phyloP scores from a whole-genome alignment of 805 yeast species.

The Clavispora phyllophila region DNA sequence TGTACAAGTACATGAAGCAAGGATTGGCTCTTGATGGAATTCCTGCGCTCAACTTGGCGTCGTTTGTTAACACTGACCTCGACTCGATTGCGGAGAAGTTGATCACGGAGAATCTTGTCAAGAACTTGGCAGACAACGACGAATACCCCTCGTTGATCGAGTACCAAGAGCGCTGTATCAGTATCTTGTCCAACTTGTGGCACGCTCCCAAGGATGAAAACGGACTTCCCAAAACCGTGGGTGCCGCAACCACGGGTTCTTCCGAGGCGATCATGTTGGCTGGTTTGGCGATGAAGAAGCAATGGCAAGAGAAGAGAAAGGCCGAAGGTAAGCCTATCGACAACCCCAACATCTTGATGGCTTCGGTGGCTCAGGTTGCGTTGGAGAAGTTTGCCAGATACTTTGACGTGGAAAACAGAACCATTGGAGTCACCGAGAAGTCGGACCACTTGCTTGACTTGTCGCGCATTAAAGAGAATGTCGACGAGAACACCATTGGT shows the following conservation, averaged over 20 bases:
- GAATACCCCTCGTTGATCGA: conserved; percentile 86
- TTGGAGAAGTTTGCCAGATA: conserved; percentile 90
- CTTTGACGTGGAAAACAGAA: conserved; percentile 83
- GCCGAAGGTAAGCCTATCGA: conserved; percentile 53
- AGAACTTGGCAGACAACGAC: conserved; percentile 88
- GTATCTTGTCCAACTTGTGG: conserved; percentile 79
- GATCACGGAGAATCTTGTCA: conserved; percentile 66
- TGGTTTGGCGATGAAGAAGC: conserved; percentile 86
- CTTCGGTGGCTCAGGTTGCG: conserved; percentile 90
- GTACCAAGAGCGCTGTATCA: conserved; percentile 74
- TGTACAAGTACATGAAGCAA: conserved; percentile 62
- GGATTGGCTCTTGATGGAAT: conserved; percentile 80
- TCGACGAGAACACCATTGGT: conserved; percentile 93
- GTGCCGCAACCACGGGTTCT: conserved; percentile 92
- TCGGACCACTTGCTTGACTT: conserved; percentile 64
- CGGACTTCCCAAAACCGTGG: conserved; percentile 45
- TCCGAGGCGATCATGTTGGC: conserved; percentile 93
- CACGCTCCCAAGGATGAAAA: conserved; percentile 47
- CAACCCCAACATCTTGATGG: conserved; percentile 86
- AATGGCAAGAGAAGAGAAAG: conserved; percentile 70
- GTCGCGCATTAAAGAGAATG: conserved; percentile 50
- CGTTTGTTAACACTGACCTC: conserved; percentile 77
- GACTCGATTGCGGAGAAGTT: conserved; percentile 44
- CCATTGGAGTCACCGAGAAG: conserved; percentile 59
- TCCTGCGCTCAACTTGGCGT: conserved; percentile 80